Base-by-base conservation (phyloP, 2,329 filamentous ascomycete species). In the Calonectria leucothoes region DNA sequence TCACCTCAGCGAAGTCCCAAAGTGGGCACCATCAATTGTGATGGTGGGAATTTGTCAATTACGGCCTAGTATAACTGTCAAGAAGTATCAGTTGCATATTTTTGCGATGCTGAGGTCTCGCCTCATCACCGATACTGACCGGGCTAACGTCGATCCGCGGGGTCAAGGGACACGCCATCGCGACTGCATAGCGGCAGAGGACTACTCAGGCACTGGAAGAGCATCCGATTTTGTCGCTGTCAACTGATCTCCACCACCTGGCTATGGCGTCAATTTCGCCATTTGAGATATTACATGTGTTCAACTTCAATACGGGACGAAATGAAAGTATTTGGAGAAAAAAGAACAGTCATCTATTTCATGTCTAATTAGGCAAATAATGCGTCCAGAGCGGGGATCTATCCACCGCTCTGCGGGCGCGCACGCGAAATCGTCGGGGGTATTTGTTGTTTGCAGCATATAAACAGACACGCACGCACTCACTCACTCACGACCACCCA, bases 351-450 rank as follows among this genome's bases (percentile, higher is more conserved):
- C 57, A 72, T 66, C 49, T 72, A 72, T 69, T 66, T 64, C 66
- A 63, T 68, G 63, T 55, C 66, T 72, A 69, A 39, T 33, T 66
- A 72, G 66, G 59, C 59, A 66, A 68, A 64, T 57, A 61, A 63
- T 68, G 65, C 59, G 59, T 66, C 70, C 49, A 55, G 49, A 61
- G 66, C 20, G 37, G 70, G 39, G 29, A 45, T 52, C 48, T 17
- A 55, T 65, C 33, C 45, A 17, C 37, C 65, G 55, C 70, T 68
- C 48, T 59, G 48, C 57, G 31, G 70, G 57, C 55, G 49, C 70
- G 65, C 49, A 66, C 66, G 70, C 70, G 70, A 72, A 72, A 72
- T 72, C 70, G 65, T 69, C 59, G 70, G 59, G 69, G 70, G 70
- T 69, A 69, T 69, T 72, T 64, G 52, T 72, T 64, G 33, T 39